Evolutionary conservation across 768 basidiomycete genomes (phyloP).

Genomic region (Termitomyces sp.): DNA sequence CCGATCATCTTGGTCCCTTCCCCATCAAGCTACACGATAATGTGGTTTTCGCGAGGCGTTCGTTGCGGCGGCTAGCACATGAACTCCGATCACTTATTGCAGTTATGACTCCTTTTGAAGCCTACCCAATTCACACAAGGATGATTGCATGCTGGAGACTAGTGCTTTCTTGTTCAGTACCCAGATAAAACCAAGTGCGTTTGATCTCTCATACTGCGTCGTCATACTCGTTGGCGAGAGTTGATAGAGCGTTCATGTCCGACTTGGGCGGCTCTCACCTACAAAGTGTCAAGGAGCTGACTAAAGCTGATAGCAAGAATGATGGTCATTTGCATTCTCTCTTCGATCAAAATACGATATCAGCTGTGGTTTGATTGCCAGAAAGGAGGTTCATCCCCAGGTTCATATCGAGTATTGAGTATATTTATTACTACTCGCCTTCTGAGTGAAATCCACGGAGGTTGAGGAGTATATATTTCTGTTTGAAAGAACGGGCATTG

Average conservation of each 20-base stretch:
- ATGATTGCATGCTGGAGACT: slow-evolving; percentile 1
- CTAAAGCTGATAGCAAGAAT: slow-evolving; percentile 9
- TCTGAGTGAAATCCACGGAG: slow-evolving; percentile 1
- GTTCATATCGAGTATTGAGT: too few species aligned
- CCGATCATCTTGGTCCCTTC: slow-evolving; percentile 6
- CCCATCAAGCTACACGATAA: slow-evolving; percentile 5
- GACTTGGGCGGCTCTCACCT: slow-evolving; percentile 9
- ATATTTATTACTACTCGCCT: background rate
- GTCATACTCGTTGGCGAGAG: background rate
- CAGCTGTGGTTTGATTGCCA: slow-evolving; percentile 10
- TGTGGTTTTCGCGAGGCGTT: slow-evolving; percentile 7
- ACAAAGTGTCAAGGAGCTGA: slow-evolving; percentile 9
- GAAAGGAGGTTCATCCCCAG: background rate
- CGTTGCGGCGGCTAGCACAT: slow-evolving; percentile 10
- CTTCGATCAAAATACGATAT: slow-evolving; percentile 9
- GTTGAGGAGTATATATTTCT: background rate
- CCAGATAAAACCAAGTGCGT: background rate
- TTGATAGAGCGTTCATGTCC: background rate
- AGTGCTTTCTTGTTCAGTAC: background rate
- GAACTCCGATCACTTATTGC: slow-evolving; percentile 14
- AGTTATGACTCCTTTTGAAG: slow-evolving; percentile 4
- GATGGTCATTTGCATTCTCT: slow-evolving; percentile 11
- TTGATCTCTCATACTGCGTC: background rate
- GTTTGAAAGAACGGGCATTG: too few species aligned
- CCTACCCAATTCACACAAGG: slow-evolving; percentile 8